These are phyloP conservation scores for Albugo laibachii DNA, from an alignment of 352 stramenopile species.

Conservation along the genomic window DNA sequence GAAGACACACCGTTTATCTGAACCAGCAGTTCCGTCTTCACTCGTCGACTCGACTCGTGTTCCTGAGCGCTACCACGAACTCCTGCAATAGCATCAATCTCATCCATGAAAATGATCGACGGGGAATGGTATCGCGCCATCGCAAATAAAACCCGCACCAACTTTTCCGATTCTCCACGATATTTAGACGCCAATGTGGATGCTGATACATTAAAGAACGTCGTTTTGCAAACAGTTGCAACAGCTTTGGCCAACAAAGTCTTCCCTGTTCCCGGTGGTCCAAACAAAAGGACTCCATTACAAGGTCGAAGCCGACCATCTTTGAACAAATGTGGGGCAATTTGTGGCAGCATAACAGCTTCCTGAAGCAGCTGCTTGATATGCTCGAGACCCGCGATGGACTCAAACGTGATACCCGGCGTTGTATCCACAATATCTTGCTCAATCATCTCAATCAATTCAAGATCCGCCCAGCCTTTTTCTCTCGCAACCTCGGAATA, in stretches of 20 bases:
- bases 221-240: constrained; percentile 90
- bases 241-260: constrained; percentile 80
- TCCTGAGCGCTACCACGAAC: constrained; percentile 51
- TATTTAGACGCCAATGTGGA: constrained; percentile 86
- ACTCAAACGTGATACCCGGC: constrained; percentile 45
- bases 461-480: constrained; percentile 44
- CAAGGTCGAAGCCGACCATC: constrained; percentile 60
- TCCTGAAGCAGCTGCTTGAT: constrained; percentile 70
- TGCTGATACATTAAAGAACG: constrained; percentile 95
- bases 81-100: constrained; percentile 90
- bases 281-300: constrained; percentile 73
- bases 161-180: constrained; percentile 88
- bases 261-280: constrained; percentile 78
- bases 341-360: constrained; percentile 70
- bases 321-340: constrained; percentile 70
- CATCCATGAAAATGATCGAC: constrained; percentile 97
- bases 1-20: constrained; percentile 92
- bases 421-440: constrained; percentile 68
- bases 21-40: constrained; percentile 95
- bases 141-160: constrained; percentile 95
- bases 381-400: constrained; percentile 61
- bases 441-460: constrained; percentile 75
- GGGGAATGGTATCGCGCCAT: constrained; percentile 95
- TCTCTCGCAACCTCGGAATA: constrained; percentile 65
- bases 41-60: constrained; percentile 68